phyloP scores from a whole-genome alignment of 2,329 filamentous ascomycete species.

The Exophiala phaeomuriformis region DNA sequence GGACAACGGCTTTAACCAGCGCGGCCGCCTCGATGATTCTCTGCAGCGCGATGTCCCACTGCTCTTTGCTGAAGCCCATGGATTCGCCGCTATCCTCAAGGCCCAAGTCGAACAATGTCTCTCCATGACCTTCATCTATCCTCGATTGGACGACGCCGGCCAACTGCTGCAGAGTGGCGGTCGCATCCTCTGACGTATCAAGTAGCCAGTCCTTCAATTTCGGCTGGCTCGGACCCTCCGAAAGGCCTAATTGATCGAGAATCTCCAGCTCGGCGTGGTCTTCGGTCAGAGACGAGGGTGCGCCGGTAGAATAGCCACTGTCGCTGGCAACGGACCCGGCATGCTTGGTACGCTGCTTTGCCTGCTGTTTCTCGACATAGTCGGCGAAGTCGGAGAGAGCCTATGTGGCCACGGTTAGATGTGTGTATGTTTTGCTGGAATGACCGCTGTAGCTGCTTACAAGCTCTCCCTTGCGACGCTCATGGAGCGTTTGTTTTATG shows the following conservation, averaged over 20 bases:
- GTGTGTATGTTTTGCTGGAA: background rate
- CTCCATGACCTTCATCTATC: constrained; percentile 75
- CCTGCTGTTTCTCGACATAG: constrained; percentile 92
- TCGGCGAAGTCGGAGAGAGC: constrained; percentile 95
- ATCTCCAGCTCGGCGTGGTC: constrained; percentile 87
- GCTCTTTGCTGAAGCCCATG: constrained; percentile 64
- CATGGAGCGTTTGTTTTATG: constrained; percentile 61
- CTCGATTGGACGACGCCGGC: constrained; percentile 59
- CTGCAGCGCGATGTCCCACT: constrained; percentile 67
- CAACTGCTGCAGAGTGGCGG: constrained; percentile 57
- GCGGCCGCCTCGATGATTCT: constrained; percentile 61
- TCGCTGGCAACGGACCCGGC: constrained; percentile 35
- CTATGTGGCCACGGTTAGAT: constrained; percentile 32
- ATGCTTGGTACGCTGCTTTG: constrained; percentile 38
- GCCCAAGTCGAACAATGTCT: constrained; percentile 85
- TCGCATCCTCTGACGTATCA: constrained; percentile 46
- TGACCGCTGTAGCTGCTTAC: constrained; percentile 45
- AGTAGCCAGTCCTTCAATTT: constrained; percentile 72
- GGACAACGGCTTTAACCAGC: constrained; percentile 63
- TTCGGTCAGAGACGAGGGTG: constrained; percentile 39
- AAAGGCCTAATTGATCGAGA: constrained; percentile 68
- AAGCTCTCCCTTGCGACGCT: constrained; percentile 79
- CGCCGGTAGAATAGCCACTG: constrained; percentile 36
- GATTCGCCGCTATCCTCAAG: constrained; percentile 82
- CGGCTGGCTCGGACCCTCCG: constrained; percentile 60